These are phyloP conservation scores for Elaeagnus macrophylla DNA, from an alignment of 306 rosid species.

Conservation along the genomic window DNA sequence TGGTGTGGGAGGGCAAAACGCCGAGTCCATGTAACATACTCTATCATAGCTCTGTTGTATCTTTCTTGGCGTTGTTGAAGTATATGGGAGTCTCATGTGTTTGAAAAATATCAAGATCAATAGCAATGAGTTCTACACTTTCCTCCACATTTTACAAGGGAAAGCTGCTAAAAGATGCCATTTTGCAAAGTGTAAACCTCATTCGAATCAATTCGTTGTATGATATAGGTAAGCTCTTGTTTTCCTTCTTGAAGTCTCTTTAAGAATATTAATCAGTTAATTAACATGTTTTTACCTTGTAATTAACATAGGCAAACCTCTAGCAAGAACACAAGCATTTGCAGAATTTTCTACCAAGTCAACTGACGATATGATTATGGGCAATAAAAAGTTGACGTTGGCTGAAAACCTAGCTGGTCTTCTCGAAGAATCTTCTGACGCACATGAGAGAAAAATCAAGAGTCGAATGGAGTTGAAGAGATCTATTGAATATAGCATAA, in stretches of 20 bases:
- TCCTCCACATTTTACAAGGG: background rate
- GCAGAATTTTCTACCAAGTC: conserved; percentile 19
- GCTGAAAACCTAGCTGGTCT: conserved; percentile 61
- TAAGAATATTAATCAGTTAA: background rate
- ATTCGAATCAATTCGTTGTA: background rate
- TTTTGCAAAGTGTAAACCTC: background rate
- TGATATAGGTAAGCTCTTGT: background rate
- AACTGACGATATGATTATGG: conserved; percentile 12
- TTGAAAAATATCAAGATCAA: background rate
- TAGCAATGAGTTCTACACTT: conserved; percentile 2
- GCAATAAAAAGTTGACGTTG: conserved; percentile 26
- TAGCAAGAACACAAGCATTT: conserved; percentile 8
- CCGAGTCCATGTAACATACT: too few relatives aligned
- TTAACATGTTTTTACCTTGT: background rate
- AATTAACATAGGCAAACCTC: conserved; percentile 15
- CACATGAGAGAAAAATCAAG: conserved; percentile 24
- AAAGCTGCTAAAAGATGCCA: background rate
- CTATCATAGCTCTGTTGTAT: too few relatives aligned
- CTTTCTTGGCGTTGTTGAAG: too few relatives aligned
- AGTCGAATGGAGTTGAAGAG: conserved; percentile 64
- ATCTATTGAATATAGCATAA: conserved; percentile 45
- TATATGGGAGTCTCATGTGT: too few relatives aligned
- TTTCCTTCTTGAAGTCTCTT: background rate
- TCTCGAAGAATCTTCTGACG: conserved; percentile 36
- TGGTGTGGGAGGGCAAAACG: too few relatives aligned